These are phyloP conservation scores for Penicillium sp. DNA, from an alignment of 2,329 filamentous ascomycete genomes.

Conservation along the genomic window DNA sequence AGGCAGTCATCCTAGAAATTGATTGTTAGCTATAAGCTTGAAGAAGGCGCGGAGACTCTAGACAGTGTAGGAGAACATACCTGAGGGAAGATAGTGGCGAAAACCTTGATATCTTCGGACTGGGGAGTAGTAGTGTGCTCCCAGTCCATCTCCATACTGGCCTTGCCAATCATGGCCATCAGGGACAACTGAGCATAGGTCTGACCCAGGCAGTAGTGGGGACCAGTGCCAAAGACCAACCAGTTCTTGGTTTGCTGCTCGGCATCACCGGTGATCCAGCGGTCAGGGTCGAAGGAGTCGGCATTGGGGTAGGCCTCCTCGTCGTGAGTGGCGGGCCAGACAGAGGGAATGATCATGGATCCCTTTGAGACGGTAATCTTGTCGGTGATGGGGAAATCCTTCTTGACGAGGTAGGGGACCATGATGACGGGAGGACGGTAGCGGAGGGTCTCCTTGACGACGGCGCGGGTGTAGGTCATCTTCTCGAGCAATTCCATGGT, in stretches of 20 bases:
- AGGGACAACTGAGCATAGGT: constrained; percentile 88
- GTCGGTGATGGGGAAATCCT: constrained; percentile 85
- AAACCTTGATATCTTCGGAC: constrained; percentile 96
- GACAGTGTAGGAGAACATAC: constrained; percentile 47
- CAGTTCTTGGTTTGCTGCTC: constrained; percentile 95
- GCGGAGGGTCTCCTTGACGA: constrained; percentile 86
- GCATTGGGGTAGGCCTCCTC: constrained; percentile 89
- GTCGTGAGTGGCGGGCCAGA: constrained; percentile 88
- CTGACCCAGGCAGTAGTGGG: constrained; percentile 96
- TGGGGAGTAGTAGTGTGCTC: constrained; percentile 78
- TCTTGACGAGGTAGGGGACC: constrained; percentile 95
- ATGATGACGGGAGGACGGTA: constrained; percentile 96
- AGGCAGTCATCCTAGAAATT: constrained; percentile 74
- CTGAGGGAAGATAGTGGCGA: constrained; percentile 97
- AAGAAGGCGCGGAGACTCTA: background rate
- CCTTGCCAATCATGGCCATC: constrained; percentile 87
- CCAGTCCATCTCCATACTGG: constrained; percentile 85
- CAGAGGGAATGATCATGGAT: constrained; percentile 91
- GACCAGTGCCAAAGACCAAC: constrained; percentile 91
- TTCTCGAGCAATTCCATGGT: constrained; percentile 86
- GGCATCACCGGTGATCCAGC: constrained; percentile 87
- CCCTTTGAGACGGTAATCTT: constrained; percentile 92
- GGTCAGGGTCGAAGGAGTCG: constrained; percentile 84
- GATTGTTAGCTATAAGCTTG: constrained; percentile 20
- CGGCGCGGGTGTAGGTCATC: constrained; percentile 85